Evolutionary conservation across 495 filamentous ascomycete genomes (phyloP).

Genomic region (Xylaria palmicola): DNA sequence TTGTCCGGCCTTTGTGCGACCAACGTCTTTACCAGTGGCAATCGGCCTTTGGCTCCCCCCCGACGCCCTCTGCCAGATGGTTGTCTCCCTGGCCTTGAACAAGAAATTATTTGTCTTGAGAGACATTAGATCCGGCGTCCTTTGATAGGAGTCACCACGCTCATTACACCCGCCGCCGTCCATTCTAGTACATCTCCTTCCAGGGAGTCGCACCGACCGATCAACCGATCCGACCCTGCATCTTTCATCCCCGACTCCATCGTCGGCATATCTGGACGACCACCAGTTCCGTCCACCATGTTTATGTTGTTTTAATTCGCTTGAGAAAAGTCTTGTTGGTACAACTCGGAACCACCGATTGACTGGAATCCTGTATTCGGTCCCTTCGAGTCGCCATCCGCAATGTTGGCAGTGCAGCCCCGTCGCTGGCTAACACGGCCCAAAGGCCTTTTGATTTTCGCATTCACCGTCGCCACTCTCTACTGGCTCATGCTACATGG

Average conservation of each 20-base stretch:
- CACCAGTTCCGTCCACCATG: not conserved
- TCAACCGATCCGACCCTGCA: not conserved
- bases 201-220: not conserved
- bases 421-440: conserved; percentile 53
- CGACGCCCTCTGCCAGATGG: not conserved
- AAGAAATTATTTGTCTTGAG: not conserved
- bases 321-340: not conserved
- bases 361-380: not conserved
- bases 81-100: not conserved
- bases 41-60: not conserved
- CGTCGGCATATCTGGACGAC: not conserved
- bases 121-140: conserved; percentile 3
- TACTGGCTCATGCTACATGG: conserved; percentile 33
- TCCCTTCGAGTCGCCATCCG: not conserved
- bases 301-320: not conserved
- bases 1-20: conserved; percentile 6
- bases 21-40: not conserved
- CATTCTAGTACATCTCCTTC: not conserved
- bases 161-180: conserved; percentile 2
- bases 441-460: conserved; percentile 32
- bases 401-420: conserved; percentile 39
- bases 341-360: not conserved
- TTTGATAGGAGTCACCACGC: conserved; percentile 14
- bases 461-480: conserved; percentile 26
- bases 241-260: not conserved